These are phyloP conservation scores for Medicago truncatula DNA, from an alignment of 306 rosid species.

Conservation along the genomic window MtrunA17r5.0-ANR NC_053045.1:26568501-26569000, in stretches of 20 bases:
- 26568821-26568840: slow-evolving; percentile 66
- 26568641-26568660: background rate
- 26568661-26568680: slow-evolving; percentile 14
- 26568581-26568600: too few species aligned
- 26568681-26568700: slow-evolving; percentile 69
- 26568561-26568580: too few species aligned
- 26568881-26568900: slow-evolving; percentile 52
- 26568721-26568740: slow-evolving; percentile 67
- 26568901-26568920: slow-evolving; percentile 39
- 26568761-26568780: slow-evolving; percentile 65
- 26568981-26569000: slow-evolving; percentile 80
- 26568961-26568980: slow-evolving; percentile 64
- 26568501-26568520: background rate
- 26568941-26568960: slow-evolving; percentile 66
- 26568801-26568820: slow-evolving; percentile 71
- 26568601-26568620: too few species aligned
- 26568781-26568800: slow-evolving; percentile 49
- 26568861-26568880: slow-evolving; percentile 70
- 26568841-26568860: slow-evolving; percentile 67
- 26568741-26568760: slow-evolving; percentile 69
- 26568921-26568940: slow-evolving; percentile 70
- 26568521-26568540: too few species aligned
- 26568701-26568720: slow-evolving; percentile 89
- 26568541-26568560: too few species aligned
- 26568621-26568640: too few species aligned